Base-by-base conservation (phyloP, 23 red algal species). In the Gracilaria caudata region DNA sequence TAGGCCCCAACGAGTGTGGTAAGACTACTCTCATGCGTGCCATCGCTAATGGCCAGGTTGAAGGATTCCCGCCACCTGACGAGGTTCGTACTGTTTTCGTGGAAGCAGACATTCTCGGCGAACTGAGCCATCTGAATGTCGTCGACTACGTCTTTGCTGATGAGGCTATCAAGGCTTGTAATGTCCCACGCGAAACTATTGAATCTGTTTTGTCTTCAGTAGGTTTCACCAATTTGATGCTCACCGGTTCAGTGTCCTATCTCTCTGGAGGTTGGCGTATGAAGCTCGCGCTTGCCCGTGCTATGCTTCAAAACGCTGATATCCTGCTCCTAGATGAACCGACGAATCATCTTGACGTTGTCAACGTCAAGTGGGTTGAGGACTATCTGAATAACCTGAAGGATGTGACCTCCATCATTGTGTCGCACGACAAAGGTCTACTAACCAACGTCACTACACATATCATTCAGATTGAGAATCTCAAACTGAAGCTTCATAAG, bases 261-360 rank as follows among this genome's bases (percentile, higher is more conserved):
- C 53, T 95, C 26, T 98, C 96, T 11, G 96, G 96, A 17, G 96
- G 96, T 2, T 98, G 96, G 96, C 85, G 96, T 51, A 98, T 98
- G 96, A 94, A 94, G 73, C 86, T 98, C 23, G 88, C 92, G 40
- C 72, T 98, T 28, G 93, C 92, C 0, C 82, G 91, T 56, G 96
- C 96, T 1, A 90, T 98, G 83, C 89, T 98, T 55, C 94, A 94
- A 43, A 89, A 95, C 47, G 91, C 96, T 25, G 96, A 98, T 80
- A 86, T 98, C 65, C 79, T 98, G 57, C 55, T 98, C 21, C 61
- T 98, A 24, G 96, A 98, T 92, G 96, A 98, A 64, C 92, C 96
- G 3, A 98, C 90, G 17, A 98, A 98, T 68, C 96, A 98, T 90
- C 80, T 98, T 17, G 96, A 98, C 73, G 92, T 90, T 51, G 79